Evolutionary conservation across 2,329 filamentous ascomycete genomes (phyloP), one percentile per base, ranked within the genome.

Genomic region (Mycosphaerelloides madeirae): DNA sequence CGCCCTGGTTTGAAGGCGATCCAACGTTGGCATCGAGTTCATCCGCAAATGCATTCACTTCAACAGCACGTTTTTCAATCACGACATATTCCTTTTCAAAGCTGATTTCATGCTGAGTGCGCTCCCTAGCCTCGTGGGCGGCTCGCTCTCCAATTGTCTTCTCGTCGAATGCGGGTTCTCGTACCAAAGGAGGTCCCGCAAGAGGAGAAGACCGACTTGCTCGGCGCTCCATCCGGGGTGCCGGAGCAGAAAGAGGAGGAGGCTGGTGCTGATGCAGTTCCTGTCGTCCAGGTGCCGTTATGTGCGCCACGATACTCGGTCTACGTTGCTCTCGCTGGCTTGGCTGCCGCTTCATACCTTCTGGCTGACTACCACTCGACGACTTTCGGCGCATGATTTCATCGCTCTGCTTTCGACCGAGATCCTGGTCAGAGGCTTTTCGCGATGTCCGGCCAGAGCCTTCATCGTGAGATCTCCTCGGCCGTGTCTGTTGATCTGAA

Each of bases 21-120:
- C 82, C 68, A 38, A 81, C 81, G 37, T 85, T 59, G 41, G 89
- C 85, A 34, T 88, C 90, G 62, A 98, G 74, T 67, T 97, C 91
- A 66, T 98, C 93, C 16, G 93, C 93, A 59, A 98, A 85, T 2
- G 93, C 93, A 65, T 98, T 97, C 39, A 98, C 91, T 65, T 97
- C 91, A 9, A 98, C 90, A 15, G 89, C 85, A 53, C 85, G 83
- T 71, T 96, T 95, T 70, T 98, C 93, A 11, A 98, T 87, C 19
- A 97, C 76, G 15, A 98, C 91, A 59, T 97, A 98, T 54, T 97
- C 93, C 53, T 91, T 81, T 63, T 95, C 90, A 57, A 95, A 85
- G 1, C 86, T 86, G 38, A 94, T 82, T 53, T 97, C 91, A 58
- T 95, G 87, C 2, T 87, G 88, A 3, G 84, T 85, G 35, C 77